Base-by-base conservation (phyloP, 176 grass and related monocot genomes). In the Bonia amplexicaulis region DNA sequence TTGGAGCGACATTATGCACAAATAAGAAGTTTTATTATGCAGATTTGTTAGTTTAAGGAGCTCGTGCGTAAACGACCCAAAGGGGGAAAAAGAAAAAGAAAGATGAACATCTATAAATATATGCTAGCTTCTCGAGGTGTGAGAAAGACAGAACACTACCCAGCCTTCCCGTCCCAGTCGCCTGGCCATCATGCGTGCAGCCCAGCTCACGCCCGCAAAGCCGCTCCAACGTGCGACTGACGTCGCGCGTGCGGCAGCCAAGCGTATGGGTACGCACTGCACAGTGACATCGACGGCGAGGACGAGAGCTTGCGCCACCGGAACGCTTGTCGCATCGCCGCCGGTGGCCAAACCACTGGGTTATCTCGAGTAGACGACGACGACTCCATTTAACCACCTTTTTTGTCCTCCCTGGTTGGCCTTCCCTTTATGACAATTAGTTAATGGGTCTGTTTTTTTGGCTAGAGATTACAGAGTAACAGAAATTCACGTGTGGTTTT, bases 161-260 rank as follows among this genome's bases (percentile, higher is more conserved):
- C 3, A 23, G 22, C 55, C 22, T 3, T 60, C 48, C 35, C 35
- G 9, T 44, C 42, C 14, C 14, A 16, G 48, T 4, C 3, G 57
- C 57, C n/a, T 5, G 57, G 9, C 12, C 54, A 57, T 9, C 54
- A 57, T 57, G 19, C 54, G n/a, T 10, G 8, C 19, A 25, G n/a
- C 57, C 1, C 57, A 60, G 57, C 57, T 25, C 4, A n/a, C n/a
- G n/a, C n/a, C 57, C 3, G 20, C 2, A 3, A 20, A 20, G 52
- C 52, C 52, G 20, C 55, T n/a, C 55, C 55, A 10, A n/a, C 9
- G 22, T 1, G 55, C 55, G 60, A 60, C 41, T 41, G 79, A 69
- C 71, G 64, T 51, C 22, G 42, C 29, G 15, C 11, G 40, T 49
- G 71, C 86, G 79, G 63, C 78, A 82, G 72, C 79, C 79, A 70